Evolutionary conservation across 495 filamentous ascomycete genomes (phyloP).

Genomic region (Pseudoneurospora amorphoporcata): DNA sequence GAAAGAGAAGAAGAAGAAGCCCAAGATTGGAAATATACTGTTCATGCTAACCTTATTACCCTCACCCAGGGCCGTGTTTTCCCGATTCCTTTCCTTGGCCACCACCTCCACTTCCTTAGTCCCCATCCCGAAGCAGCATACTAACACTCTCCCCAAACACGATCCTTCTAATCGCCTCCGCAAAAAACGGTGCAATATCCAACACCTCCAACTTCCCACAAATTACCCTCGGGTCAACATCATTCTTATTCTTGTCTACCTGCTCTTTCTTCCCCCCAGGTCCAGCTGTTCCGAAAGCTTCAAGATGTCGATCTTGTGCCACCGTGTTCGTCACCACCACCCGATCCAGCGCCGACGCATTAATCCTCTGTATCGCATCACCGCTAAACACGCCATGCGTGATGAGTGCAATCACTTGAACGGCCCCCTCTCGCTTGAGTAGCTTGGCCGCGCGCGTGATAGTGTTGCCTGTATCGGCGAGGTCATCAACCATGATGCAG

Average conservation of each 20-base stretch:
- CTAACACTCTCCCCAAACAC: conserved; percentile 98
- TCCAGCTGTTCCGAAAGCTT: conserved; percentile 48
- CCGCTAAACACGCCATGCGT: conserved; percentile 93
- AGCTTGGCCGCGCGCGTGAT: conserved; percentile 96
- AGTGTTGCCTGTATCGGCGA: conserved; percentile 92
- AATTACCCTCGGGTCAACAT: not conserved
- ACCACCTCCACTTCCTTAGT: not conserved
- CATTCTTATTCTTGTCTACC: not conserved
- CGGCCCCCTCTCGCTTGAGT: conserved; percentile 86
- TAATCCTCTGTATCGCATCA: conserved; percentile 89
- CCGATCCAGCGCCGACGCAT: conserved; percentile 78
- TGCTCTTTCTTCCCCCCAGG: conserved; percentile 53
- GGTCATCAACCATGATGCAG: conserved; percentile 85
- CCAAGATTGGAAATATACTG: not conserved
- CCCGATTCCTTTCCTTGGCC: not conserved
- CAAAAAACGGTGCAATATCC: conserved; percentile 87
- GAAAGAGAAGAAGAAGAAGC: not conserved
- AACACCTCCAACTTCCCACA: conserved; percentile 58
- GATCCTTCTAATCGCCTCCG: conserved; percentile 91
- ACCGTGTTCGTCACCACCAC: conserved; percentile 93
- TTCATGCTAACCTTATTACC: not conserved
- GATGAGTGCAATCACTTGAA: conserved; percentile 75
- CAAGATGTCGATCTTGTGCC: conserved; percentile 47
- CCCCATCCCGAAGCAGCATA: conserved; percentile 55
- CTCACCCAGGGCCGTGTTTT: not conserved